Conservation (phyloP, 805 yeast genomes). For the Kodamaea leandrae region DNA sequence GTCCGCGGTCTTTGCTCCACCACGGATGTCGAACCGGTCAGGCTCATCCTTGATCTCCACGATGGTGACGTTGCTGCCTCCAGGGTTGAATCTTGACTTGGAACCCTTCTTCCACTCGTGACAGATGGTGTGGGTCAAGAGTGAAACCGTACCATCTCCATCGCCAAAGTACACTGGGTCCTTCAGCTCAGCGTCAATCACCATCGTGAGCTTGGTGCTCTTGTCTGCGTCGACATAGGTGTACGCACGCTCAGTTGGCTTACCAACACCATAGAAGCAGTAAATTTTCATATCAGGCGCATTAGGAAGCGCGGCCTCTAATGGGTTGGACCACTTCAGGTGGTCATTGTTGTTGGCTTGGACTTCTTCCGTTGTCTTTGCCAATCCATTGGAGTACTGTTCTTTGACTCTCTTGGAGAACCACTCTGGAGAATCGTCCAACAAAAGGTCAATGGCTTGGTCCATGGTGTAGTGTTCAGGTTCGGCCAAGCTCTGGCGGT, state of each 20-base stretch:
- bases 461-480: constrained; percentile 58
- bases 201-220: constrained; percentile 54
- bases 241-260: constrained; percentile 93
- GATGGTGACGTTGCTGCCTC: constrained; percentile 62
- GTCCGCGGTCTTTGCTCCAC: constrained; percentile 97
- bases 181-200: constrained; percentile 63
- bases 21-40: constrained; percentile 88
- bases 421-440: constrained; percentile 74
- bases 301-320: constrained; percentile 86
- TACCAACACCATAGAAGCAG: constrained; percentile 95
- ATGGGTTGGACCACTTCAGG: constrained; percentile 89
- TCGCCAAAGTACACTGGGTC: constrained; percentile 78
- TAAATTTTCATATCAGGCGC: constrained; percentile 90
- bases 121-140: constrained; percentile 84
- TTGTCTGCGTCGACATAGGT: constrained; percentile 66
- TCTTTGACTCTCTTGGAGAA: constrained; percentile 59
- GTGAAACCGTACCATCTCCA: constrained; percentile 94
- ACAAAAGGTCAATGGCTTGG: constrained; percentile 64
- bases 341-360: constrained; percentile 63
- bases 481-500: constrained; percentile 13
- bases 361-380: constrained; percentile 59
- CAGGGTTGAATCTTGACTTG: constrained; percentile 76
- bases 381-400: constrained; percentile 78
- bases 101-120: constrained; percentile 78
- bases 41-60: constrained; percentile 95